phyloP scores from a whole-genome alignment of 345 rosid species.

The Salix purpurea region DNA sequence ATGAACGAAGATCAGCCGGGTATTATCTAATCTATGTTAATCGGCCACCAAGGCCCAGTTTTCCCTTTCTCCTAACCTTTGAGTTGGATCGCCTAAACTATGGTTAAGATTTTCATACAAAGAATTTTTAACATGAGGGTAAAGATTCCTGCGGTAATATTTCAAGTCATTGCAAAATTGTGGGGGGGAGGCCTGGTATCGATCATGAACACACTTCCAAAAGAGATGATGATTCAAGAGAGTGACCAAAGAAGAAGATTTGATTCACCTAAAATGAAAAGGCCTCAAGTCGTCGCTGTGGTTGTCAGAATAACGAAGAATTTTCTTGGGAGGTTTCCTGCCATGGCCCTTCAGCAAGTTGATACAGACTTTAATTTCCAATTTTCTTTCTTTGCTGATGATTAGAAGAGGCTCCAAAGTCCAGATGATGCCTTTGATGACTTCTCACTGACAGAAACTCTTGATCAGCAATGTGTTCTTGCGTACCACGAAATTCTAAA shows the following conservation, averaged over 20 bases:
- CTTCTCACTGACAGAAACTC: neutral
- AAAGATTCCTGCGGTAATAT: no score
- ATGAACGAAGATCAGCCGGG: no score
- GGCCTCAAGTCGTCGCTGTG: neutral
- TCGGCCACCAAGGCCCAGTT: no score
- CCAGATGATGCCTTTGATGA: neutral
- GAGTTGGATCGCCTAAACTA: no score
- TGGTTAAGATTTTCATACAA: no score
- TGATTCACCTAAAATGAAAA: neutral
- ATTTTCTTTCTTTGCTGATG: neutral
- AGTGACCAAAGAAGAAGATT: neutral
- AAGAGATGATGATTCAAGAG: neutral
- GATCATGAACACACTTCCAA: slow-evolving; percentile 3
- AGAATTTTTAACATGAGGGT: no score
- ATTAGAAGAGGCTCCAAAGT: neutral
- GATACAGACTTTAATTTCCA: neutral
- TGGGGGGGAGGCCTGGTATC: no score
- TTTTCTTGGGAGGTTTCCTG: neutral
- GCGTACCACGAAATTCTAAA: neutral
- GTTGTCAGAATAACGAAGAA: neutral
- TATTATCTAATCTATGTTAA: no score
- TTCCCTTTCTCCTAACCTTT: no score
- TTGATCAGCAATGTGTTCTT: neutral
- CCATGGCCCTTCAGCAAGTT: neutral
- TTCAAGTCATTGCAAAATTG: no score